Percentiles rank a stretch among this genome's conserved stretches.
Evolutionary conservation across 2,329 filamentous ascomycete species (phyloP).

Genomic region (Pseudogymnoascus pannorum): DNA sequence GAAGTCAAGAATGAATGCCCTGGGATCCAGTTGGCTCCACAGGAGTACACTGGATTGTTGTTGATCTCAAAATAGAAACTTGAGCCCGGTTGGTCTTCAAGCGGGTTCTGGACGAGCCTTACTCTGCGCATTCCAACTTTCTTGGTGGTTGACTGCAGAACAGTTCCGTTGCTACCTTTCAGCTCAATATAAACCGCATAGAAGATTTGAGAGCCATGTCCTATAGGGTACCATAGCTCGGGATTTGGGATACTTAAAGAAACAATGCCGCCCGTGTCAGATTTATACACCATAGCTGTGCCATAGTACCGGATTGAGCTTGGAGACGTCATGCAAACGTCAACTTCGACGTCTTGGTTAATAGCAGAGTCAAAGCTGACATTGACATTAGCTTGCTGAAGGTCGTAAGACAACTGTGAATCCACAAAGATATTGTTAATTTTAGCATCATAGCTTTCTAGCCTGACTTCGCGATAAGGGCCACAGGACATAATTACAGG

Average conservation of each 20-base stretch:
- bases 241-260: conserved; percentile 40
- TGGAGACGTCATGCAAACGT: background rate
- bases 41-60: conserved; percentile 55
- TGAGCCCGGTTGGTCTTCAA: conserved; percentile 45
- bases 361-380: conserved; percentile 37
- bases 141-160: conserved; percentile 35
- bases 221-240: conserved; percentile 66
- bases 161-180: conserved; percentile 19
- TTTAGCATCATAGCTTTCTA: conserved; percentile 51
- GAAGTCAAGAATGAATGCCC: conserved; percentile 53
- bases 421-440: conserved; percentile 51
- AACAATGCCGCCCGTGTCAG: conserved; percentile 16
- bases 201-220: conserved; percentile 65
- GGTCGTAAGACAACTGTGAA: conserved; percentile 47
- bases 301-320: background rate
- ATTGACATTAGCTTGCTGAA: conserved; percentile 42
- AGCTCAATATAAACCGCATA: conserved; percentile 52
- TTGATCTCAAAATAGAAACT: conserved; percentile 60
- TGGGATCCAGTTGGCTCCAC: conserved; percentile 61
- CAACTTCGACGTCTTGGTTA: conserved; percentile 15
- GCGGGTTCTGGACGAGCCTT: conserved; percentile 33
- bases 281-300: background rate
- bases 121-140: conserved; percentile 49
- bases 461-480: conserved; percentile 57
- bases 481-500: conserved; percentile 55